A percentile compares a stretch with the other conserved stretches of the same genome.
Evolutionary conservation across 2,329 filamentous ascomycete species (phyloP).

Genomic region (Pestalotiopsis sp.): DNA sequence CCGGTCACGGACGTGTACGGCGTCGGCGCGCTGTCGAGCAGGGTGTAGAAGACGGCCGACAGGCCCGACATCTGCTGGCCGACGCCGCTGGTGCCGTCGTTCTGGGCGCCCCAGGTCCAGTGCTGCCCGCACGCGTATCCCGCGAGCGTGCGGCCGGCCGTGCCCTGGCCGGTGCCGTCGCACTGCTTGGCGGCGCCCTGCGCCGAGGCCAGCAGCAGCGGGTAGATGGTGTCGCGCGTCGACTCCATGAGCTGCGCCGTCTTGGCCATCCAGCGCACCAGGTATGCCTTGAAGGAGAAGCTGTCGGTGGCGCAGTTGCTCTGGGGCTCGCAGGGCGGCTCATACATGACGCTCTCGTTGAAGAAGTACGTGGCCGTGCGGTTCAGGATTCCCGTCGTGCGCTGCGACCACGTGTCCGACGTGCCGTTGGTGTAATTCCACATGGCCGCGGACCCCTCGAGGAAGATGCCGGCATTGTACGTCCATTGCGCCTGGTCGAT

Average conservation of each 20-base stretch:
- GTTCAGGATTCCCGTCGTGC: constrained; percentile 49
- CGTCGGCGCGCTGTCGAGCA: constrained; percentile 28
- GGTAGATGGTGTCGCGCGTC: constrained; percentile 35
- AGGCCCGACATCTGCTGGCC: constrained; percentile 50
- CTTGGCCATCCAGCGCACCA: constrained; percentile 49
- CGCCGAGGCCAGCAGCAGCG: constrained; percentile 38
- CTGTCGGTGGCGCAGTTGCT: constrained; percentile 54
- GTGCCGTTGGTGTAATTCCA: constrained; percentile 44
- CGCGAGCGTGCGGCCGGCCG: constrained; percentile 29
- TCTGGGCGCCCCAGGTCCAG: constrained; percentile 43
- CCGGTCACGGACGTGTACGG: constrained; percentile 8
- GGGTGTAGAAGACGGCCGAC: constrained; percentile 42
- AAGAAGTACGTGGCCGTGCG: constrained; percentile 50
- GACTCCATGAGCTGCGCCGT: constrained; percentile 39
- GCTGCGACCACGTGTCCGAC: constrained; percentile 44
- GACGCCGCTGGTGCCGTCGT: constrained; percentile 47
- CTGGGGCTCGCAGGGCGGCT: constrained; percentile 52
- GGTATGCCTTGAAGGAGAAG: constrained; percentile 58
- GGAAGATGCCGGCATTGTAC: constrained; percentile 48
- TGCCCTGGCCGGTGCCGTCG: constrained; percentile 23
- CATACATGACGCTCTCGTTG: constrained; percentile 50
- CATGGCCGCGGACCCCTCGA: constrained; percentile 43
- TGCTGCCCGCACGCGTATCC: constrained; percentile 47
- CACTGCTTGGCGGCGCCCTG: constrained; percentile 40
- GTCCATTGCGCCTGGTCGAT: constrained; percentile 52